Evolutionary conservation across 495 filamentous ascomycete species (phyloP).

Genomic region (Antarctomyces pellizariae): DNA sequence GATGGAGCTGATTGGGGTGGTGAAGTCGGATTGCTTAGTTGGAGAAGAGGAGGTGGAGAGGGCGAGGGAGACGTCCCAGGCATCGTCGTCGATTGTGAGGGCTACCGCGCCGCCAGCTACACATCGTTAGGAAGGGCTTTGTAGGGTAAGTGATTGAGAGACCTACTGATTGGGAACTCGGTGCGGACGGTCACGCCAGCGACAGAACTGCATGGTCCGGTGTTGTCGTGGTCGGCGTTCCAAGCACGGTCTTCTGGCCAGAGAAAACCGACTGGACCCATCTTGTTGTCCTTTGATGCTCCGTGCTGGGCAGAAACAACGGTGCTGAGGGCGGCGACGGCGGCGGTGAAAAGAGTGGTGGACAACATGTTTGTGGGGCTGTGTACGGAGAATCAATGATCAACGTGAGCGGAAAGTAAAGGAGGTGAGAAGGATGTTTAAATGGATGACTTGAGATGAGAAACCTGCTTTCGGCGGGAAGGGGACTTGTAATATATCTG

Average conservation of each 20-base stretch:
- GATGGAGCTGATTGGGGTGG: conserved; percentile 18
- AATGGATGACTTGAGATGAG: too few relatives aligned
- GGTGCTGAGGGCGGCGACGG: too few relatives aligned
- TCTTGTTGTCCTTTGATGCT: conserved; percentile 15
- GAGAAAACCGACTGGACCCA: conserved; percentile 29
- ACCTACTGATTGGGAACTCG: conserved; percentile 22
- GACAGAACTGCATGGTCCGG: conserved; percentile 22
- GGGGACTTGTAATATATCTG: too few relatives aligned
- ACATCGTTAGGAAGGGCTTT: not conserved
- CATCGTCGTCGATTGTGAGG: conserved; percentile 20
- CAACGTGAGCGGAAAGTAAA: too few relatives aligned
- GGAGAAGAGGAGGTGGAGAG: conserved; percentile 15
- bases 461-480: too few relatives aligned
- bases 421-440: too few relatives aligned
- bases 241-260: conserved; percentile 26
- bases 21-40: conserved; percentile 22
- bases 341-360: not conserved
- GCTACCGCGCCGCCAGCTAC: conserved; percentile 11
- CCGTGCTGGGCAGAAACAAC: conserved; percentile 4
- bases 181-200: conserved; percentile 19
- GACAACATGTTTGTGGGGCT: not conserved
- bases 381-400: too few relatives aligned
- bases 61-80: conserved; percentile 22
- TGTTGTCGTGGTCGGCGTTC: conserved; percentile 21
- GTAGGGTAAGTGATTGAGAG: conserved; percentile 4